Conservation (phyloP, 257 asterid genomes). For the Linaria vulgaris region DNA sequence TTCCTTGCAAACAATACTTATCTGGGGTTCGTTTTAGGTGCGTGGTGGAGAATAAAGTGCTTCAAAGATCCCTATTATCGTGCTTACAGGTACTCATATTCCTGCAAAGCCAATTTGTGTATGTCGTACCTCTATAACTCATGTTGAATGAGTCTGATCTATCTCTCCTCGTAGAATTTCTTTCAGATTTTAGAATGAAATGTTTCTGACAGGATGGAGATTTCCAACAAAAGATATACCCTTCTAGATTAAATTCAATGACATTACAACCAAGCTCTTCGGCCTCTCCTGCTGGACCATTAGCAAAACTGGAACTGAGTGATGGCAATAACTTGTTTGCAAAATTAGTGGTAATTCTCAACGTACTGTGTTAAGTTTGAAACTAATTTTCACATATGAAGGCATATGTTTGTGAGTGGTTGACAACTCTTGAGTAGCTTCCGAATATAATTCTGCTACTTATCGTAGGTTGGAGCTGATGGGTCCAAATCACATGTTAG, state of each 20-base stretch:
- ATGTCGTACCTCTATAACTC: no score
- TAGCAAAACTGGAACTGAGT: slow-evolving; percentile 67
- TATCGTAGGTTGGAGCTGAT: slow-evolving; percentile 86
- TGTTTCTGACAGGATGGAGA: slow-evolving; percentile 50
- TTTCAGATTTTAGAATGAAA: neutral
- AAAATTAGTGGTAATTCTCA: slow-evolving; percentile 75
- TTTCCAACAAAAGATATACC: slow-evolving; percentile 58
- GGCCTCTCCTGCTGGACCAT: slow-evolving; percentile 48
- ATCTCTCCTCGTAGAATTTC: neutral
- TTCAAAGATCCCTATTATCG: slow-evolving; percentile 69
- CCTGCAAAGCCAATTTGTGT: neutral
- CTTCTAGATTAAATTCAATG: slow-evolving; percentile 72
- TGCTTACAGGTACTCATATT: slow-evolving; percentile 64
- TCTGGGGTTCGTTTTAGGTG: slow-evolving; percentile 60
- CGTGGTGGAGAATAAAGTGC: slow-evolving; percentile 99
- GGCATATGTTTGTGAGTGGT: slow-evolving; percentile 10
- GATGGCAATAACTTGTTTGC: slow-evolving; percentile 73
- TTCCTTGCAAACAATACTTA: slow-evolving; percentile 30
- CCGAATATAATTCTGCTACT: slow-evolving; percentile 4
- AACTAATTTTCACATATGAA: slow-evolving; percentile 1
- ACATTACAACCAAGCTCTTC: slow-evolving; percentile 45
- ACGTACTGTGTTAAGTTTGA: neutral
- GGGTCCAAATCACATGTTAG: slow-evolving; percentile 92
- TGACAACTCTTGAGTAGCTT: neutral
- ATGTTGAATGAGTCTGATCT: neutral